Conservation (phyloP, 495 filamentous ascomycete species). For the Hypoxylon crocopeplum region DNA sequence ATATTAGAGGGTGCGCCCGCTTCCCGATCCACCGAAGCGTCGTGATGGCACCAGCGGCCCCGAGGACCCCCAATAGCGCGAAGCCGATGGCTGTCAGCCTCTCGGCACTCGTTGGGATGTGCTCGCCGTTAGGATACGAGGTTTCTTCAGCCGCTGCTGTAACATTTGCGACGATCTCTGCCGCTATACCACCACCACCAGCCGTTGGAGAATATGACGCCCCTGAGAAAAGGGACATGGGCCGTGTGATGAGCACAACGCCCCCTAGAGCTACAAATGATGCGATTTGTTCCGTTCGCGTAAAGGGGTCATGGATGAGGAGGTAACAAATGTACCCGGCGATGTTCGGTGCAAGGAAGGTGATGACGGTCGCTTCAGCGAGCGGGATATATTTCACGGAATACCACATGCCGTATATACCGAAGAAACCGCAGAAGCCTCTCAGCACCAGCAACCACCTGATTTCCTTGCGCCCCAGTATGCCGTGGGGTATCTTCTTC, state of each 20-base stretch:
- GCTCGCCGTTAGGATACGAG: constrained; percentile 27
- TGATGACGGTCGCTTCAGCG: constrained; percentile 91
- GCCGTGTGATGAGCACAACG: constrained; percentile 85
- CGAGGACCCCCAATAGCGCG: constrained; percentile 81
- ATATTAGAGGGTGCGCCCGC: constrained; percentile 82
- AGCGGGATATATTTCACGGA: constrained; percentile 88
- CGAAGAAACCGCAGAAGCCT: constrained; percentile 82
- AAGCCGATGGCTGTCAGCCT: constrained; percentile 75
- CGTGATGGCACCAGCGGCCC: constrained; percentile 77
- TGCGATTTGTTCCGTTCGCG: constrained; percentile 76
- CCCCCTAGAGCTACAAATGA: constrained; percentile 77
- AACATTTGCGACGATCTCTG: constrained; percentile 34
- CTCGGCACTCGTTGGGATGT: constrained; percentile 53
- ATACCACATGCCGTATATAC: constrained; percentile 66
- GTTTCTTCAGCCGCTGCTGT: constrained; percentile 12
- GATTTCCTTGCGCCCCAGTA: constrained; percentile 72
- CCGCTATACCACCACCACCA: constrained; percentile 21
- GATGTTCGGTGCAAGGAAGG: constrained; percentile 83
- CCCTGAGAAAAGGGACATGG: constrained; percentile 62
- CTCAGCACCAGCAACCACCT: constrained; percentile 70
- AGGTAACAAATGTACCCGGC: constrained; percentile 84
- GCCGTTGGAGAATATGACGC: constrained; percentile 5
- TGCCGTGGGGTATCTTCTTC: constrained; percentile 68
- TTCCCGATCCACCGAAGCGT: constrained; percentile 85
- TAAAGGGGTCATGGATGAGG: constrained; percentile 79